A percentile compares a stretch with the other conserved stretches of the same genome.
phyloP scores from a whole-genome alignment of 1,284 basidiomycete genomes.

The Marasmius fiardii region DNA sequence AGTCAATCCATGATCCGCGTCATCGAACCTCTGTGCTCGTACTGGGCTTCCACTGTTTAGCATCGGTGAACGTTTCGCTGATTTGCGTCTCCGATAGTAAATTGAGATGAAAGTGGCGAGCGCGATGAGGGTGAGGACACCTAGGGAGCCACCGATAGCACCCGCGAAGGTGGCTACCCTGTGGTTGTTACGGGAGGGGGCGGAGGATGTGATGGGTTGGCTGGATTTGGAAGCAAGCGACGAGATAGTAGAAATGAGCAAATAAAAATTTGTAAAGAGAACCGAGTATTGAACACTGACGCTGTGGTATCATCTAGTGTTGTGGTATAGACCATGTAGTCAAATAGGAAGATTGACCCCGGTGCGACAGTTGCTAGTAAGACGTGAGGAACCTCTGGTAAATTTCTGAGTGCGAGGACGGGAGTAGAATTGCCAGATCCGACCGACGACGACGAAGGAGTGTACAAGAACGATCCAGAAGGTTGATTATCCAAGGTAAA shows the following conservation, averaged over 20 bases:
- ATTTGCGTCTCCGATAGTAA: constrained; percentile 40
- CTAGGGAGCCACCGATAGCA: constrained; percentile 48
- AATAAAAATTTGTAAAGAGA: too few species aligned
- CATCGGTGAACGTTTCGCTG: constrained; percentile 28
- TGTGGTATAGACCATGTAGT: constrained; percentile 44
- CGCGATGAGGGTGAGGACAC: constrained; percentile 43
- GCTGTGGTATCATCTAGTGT: constrained; percentile 10
- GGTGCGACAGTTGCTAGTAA: constrained; percentile 41
- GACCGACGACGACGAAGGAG: constrained; percentile 18
- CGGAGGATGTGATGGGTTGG: constrained; percentile 18
- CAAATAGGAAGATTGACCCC: constrained; percentile 46
- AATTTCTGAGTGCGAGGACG: constrained; percentile 34
- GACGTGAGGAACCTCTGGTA: constrained; percentile 37
- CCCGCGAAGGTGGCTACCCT: constrained; percentile 50
- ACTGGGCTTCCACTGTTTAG: background rate
- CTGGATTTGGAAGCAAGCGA: background rate
- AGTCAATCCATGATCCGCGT: background rate
- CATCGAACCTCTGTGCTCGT: background rate
- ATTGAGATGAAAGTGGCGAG: constrained; percentile 48
- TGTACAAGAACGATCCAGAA: constrained; percentile 7
- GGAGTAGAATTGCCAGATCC: constrained; percentile 24
- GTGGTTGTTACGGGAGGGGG: constrained; percentile 16
- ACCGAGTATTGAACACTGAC: background rate
- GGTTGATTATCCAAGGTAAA: constrained; percentile 28
- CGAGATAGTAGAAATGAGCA: background rate